Evolutionary conservation across 352 stramenopile species (phyloP).

Genomic region (Pythium graminicola): DNA sequence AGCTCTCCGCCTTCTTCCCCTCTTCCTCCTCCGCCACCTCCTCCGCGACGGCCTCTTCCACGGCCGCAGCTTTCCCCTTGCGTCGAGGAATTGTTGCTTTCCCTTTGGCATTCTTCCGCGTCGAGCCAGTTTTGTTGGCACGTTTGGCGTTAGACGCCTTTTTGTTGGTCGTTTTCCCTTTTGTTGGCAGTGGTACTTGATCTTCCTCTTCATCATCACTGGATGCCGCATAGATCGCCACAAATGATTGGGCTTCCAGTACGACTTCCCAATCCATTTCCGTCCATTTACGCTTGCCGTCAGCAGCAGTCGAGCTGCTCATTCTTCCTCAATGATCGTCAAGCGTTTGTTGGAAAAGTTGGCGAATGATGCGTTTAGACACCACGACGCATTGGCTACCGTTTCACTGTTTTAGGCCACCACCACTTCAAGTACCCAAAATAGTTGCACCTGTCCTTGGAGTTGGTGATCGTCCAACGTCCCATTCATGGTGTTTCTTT

Average conservation of each 20-base stretch:
- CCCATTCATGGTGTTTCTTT: too few relatives aligned
- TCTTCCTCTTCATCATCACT: constrained; percentile 12
- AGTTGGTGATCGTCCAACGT: too few relatives aligned
- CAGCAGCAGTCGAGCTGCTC: neutral
- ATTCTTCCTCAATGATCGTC: neutral
- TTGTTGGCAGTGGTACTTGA: constrained; percentile 14
- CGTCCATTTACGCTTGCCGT: constrained; percentile 58
- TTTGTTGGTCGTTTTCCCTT: constrained; percentile 2
- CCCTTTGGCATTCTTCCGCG: constrained; percentile 4
- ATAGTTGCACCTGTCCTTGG: neutral
- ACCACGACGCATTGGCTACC: constrained; percentile 1
- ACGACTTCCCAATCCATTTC: constrained; percentile 65
- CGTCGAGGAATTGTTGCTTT: neutral
- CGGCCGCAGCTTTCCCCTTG: constrained; percentile 1
- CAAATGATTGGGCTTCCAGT: constrained; percentile 53
- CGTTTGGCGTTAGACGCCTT: constrained; percentile 6
- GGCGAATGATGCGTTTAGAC: constrained; percentile 6
- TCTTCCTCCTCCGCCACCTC: constrained; percentile 3
- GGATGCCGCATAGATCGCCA: constrained; percentile 46
- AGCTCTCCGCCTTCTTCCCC: neutral
- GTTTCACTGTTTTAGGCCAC: too few relatives aligned
- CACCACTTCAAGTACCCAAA: too few relatives aligned
- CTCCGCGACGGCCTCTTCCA: neutral
- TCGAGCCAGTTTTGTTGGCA: constrained; percentile 2
- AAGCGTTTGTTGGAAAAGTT: constrained; percentile 6